Evolutionary conservation across 495 filamentous ascomycete species (phyloP).

Genomic region (Daldinia concentrica): DNA sequence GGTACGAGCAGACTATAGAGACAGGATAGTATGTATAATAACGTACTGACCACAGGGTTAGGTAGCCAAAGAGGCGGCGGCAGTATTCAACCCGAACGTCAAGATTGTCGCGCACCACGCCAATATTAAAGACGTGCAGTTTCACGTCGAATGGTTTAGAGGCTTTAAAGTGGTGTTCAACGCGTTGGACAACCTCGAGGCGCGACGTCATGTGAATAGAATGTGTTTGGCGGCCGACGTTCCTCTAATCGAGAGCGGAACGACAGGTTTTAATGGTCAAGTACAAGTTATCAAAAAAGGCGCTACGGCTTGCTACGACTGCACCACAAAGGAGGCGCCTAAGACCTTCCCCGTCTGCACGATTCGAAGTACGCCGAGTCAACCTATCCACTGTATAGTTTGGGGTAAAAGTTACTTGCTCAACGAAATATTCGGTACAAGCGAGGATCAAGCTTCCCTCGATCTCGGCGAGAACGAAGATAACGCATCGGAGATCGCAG

Average conservation of each 20-base stretch:
- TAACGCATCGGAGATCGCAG: constrained; percentile 88
- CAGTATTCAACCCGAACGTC: constrained; percentile 88
- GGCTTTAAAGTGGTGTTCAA: constrained; percentile 91
- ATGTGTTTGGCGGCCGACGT: constrained; percentile 96
- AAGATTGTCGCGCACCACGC: constrained; percentile 91
- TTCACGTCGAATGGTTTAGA: constrained; percentile 90
- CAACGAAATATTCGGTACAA: constrained; percentile 90
- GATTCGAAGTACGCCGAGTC: constrained; percentile 91
- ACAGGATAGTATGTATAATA: constrained; percentile 13
- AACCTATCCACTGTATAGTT: constrained; percentile 99
- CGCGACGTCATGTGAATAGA: constrained; percentile 92
- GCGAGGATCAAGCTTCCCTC: constrained; percentile 82
- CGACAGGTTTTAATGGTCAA: constrained; percentile 97
- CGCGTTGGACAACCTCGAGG: constrained; percentile 95
- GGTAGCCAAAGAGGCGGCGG: constrained; percentile 94
- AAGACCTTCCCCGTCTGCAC: constrained; percentile 96
- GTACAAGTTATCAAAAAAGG: constrained; percentile 96
- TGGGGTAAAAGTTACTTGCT: constrained; percentile 98
- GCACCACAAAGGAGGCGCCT: constrained; percentile 84
- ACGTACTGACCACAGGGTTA: constrained; percentile 53
- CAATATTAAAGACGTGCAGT: constrained; percentile 93
- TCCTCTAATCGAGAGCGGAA: constrained; percentile 94
- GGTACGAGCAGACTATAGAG: constrained; percentile 61
- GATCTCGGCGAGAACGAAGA: constrained; percentile 82
- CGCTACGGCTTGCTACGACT: constrained; percentile 97